These are phyloP conservation scores for Parietaria judaica DNA, from an alignment of 306 rosid genomes.

Conservation along the genomic window DNA sequence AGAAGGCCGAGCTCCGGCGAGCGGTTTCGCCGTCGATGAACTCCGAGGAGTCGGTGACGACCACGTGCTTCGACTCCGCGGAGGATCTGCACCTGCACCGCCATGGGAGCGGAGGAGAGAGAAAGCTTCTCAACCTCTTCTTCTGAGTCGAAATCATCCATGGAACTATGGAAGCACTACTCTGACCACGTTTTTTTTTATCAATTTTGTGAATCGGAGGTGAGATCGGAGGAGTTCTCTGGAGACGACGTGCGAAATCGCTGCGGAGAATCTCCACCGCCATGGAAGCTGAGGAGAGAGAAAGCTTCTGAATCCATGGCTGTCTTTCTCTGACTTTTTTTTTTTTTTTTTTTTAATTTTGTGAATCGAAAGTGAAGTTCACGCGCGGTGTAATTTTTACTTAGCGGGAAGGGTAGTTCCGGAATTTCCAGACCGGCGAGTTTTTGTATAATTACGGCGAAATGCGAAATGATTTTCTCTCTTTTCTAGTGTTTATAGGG, in stretches of 20 bases:
- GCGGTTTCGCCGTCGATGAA: slow-evolving; percentile 71
- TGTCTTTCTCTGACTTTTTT: neutral
- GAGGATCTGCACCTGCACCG: slow-evolving; percentile 16
- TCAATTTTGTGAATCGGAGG: slow-evolving; percentile 27
- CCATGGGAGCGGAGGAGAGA: slow-evolving; percentile 22
- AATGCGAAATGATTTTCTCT: slow-evolving; percentile 60
- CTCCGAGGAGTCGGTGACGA: slow-evolving; percentile 75
- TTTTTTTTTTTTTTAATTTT: slow-evolving; percentile 8
- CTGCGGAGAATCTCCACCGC: no score
- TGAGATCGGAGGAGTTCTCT: neutral
- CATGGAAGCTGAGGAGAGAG: slow-evolving; percentile 21
- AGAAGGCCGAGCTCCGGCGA: slow-evolving; percentile 42
- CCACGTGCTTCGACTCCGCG: slow-evolving; percentile 50
- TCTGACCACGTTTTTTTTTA: no score
- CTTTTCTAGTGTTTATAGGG: slow-evolving; percentile 26
- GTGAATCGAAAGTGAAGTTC: slow-evolving; percentile 34
- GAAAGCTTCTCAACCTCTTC: slow-evolving; percentile 69
- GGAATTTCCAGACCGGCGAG: slow-evolving; percentile 45
- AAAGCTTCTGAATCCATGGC: neutral
- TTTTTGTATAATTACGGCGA: slow-evolving; percentile 49
- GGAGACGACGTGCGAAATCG: no score
- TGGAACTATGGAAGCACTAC: no score
- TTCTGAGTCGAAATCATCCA: neutral
- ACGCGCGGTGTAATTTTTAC: slow-evolving; percentile 11
- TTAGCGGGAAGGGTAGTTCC: slow-evolving; percentile 16